Conservation (phyloP, 768 basidiomycete genomes). For the Suillus fuscotomentosus region DNA sequence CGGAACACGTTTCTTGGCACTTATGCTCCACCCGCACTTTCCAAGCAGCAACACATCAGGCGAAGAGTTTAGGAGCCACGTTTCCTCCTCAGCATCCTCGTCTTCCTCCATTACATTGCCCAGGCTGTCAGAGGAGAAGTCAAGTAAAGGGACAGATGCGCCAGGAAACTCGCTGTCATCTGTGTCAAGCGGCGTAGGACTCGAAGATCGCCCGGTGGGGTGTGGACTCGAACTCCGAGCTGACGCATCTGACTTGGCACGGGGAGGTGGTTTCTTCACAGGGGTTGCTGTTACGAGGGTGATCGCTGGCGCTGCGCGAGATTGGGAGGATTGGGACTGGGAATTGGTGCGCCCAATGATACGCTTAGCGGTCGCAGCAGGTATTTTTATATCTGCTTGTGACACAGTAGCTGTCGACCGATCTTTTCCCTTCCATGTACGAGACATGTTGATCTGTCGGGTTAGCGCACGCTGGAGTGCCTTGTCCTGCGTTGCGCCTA, state of each 20-base stretch:
- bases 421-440: slow-evolving; percentile 55
- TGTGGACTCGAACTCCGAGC: slow-evolving; percentile 5
- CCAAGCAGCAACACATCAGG: slow-evolving; percentile 39
- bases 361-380: slow-evolving; percentile 9
- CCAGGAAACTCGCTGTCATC: background rate
- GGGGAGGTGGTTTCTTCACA: slow-evolving; percentile 30
- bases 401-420: slow-evolving; percentile 13
- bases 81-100: slow-evolving; percentile 39
- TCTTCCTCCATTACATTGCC: slow-evolving; percentile 9
- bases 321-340: background rate
- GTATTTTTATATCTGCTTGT: slow-evolving; percentile 17
- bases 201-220: background rate
- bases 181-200: slow-evolving; percentile 4
- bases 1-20: slow-evolving; percentile 22
- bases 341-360: background rate
- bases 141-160: background rate
- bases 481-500: slow-evolving; percentile 29
- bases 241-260: slow-evolving; percentile 10
- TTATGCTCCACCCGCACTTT: background rate
- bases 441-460: slow-evolving; percentile 77
- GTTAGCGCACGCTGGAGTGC: slow-evolving; percentile 56
- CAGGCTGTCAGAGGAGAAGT: slow-evolving; percentile 7
- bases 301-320: slow-evolving; percentile 13
- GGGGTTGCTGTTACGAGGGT: slow-evolving; percentile 59
- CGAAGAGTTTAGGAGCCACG: slow-evolving; percentile 39